These are phyloP conservation scores for Phlebiopsis flavidoalba DNA, from an alignment of 768 basidiomycete genomes.

Conservation along the genomic window DNA sequence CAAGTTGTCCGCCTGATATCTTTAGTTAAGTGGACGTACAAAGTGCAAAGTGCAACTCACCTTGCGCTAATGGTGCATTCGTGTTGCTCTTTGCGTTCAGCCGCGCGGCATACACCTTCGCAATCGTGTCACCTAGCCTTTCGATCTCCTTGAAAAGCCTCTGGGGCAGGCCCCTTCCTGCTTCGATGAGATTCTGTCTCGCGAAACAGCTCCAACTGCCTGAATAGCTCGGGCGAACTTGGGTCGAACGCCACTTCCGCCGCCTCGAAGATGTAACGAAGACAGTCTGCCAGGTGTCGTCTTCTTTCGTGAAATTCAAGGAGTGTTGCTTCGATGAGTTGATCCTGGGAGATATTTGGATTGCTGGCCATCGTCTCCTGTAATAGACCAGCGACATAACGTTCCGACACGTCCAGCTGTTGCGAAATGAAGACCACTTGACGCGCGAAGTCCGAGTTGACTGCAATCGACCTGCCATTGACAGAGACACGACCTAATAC, in stretches of 20 bases:
- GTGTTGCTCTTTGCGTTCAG: conserved; percentile 63
- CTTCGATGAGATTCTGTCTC: conserved; percentile 45
- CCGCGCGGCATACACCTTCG: conserved; percentile 49
- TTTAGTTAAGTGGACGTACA: background rate
- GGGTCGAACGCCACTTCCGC: conserved; percentile 44
- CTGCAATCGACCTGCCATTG: conserved; percentile 59
- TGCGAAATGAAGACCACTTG: conserved; percentile 77
- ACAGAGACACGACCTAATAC: conserved; percentile 58
- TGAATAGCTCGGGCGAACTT: conserved; percentile 42
- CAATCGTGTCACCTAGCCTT: conserved; percentile 45
- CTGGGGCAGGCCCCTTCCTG: conserved; percentile 43
- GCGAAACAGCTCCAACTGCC: conserved; percentile 53
- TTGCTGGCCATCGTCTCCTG: conserved; percentile 57
- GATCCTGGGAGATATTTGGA: conserved; percentile 56
- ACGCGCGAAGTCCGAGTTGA: conserved; percentile 76
- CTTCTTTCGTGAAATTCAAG: conserved; percentile 66
- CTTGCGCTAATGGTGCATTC: conserved; percentile 46
- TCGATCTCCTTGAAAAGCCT: conserved; percentile 63
- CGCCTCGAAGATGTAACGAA: conserved; percentile 64
- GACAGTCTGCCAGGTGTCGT: conserved; percentile 63
- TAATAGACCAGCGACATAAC: conserved; percentile 66
- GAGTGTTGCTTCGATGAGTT: conserved; percentile 60
- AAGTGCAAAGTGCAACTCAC: conserved; percentile 29
- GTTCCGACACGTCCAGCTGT: conserved; percentile 79
- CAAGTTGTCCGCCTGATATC: conserved; percentile 30